Conservation (phyloP, 257 asterid species). For the Scutellaria baicalensis region DNA sequence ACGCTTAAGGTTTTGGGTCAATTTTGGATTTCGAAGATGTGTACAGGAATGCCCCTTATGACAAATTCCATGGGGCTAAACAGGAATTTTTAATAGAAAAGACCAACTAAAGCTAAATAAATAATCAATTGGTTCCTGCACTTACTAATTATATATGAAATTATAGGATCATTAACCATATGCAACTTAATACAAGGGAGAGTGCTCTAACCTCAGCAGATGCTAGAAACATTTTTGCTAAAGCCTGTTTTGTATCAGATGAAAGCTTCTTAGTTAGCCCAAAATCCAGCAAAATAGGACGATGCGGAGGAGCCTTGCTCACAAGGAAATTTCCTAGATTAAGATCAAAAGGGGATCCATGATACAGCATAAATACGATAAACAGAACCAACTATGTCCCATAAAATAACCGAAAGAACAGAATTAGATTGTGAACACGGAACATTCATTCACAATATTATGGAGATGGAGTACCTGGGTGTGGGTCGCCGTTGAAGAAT, state of each 20-base stretch:
- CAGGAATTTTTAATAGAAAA: neutral
- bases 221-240: slow-evolving; percentile 96
- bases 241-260: slow-evolving; percentile 68
- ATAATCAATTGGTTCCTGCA: neutral
- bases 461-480: slow-evolving; percentile 47
- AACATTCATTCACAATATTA: neutral
- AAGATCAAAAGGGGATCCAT: slow-evolving; percentile 18
- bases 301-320: slow-evolving; percentile 92
- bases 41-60: neutral
- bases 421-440: neutral
- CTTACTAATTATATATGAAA: neutral
- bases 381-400: neutral
- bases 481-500: slow-evolving; percentile 98
- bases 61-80: neutral
- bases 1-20: neutral
- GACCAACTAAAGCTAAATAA: slow-evolving; percentile 7
- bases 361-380: neutral
- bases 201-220: slow-evolving; percentile 80
- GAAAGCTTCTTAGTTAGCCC: slow-evolving; percentile 89
- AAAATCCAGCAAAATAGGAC: slow-evolving; percentile 87
- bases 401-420: neutral
- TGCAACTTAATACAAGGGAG: slow-evolving; percentile 2
- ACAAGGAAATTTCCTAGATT: slow-evolving; percentile 88
- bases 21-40: neutral
- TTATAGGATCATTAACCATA: neutral